Percentiles rank a stretch among this genome's conserved stretches.
phyloP scores from a whole-genome alignment of 2,329 filamentous ascomycete genomes.

The Ascochyta clinopodiicola region DNA sequence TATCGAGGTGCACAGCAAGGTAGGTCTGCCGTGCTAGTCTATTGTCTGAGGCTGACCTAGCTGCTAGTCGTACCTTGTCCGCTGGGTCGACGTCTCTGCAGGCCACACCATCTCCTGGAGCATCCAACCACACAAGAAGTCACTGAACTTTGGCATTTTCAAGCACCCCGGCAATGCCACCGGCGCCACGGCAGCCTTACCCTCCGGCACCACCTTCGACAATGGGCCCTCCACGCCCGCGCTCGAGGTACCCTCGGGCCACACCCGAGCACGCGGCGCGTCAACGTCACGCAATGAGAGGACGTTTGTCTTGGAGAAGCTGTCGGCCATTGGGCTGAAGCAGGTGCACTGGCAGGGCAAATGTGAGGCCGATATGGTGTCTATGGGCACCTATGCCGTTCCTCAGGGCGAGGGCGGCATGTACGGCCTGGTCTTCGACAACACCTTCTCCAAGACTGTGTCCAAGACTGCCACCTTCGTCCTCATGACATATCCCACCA shows the following conservation, averaged over 20 bases:
- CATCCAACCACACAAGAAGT: conserved; percentile 96
- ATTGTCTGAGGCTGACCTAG: conserved; percentile 7
- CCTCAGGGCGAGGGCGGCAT: conserved; percentile 78
- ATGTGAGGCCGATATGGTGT: conserved; percentile 95
- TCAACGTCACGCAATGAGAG: conserved; percentile 70
- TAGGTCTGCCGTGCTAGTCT: conserved; percentile 51
- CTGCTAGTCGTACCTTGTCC: conserved; percentile 89
- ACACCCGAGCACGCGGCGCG: conserved; percentile 57
- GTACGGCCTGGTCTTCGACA: conserved; percentile 97
- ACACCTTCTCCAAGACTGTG: conserved; percentile 91
- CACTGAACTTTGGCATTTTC: conserved; percentile 97
- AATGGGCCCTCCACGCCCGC: conserved; percentile 43
- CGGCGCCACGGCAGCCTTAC: conserved; percentile 45
- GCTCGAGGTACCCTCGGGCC: conserved; percentile 61
- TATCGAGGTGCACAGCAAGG: conserved; percentile 97
- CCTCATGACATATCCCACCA: conserved; percentile 89
- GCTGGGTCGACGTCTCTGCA: conserved; percentile 92
- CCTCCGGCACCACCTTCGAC: conserved; percentile 41
- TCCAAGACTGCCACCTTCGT: conserved; percentile 96
- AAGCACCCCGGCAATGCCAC: conserved; percentile 84
- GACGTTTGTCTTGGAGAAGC: conserved; percentile 72
- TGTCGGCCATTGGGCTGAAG: conserved; percentile 67
- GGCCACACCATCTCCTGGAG: conserved; percentile 97
- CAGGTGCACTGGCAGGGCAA: conserved; percentile 83
- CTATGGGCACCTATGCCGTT: conserved; percentile 88